These are phyloP conservation scores for Hypsizygus ulmarius DNA, from an alignment of 1,284 basidiomycete genomes.

Conservation along the genomic window DNA sequence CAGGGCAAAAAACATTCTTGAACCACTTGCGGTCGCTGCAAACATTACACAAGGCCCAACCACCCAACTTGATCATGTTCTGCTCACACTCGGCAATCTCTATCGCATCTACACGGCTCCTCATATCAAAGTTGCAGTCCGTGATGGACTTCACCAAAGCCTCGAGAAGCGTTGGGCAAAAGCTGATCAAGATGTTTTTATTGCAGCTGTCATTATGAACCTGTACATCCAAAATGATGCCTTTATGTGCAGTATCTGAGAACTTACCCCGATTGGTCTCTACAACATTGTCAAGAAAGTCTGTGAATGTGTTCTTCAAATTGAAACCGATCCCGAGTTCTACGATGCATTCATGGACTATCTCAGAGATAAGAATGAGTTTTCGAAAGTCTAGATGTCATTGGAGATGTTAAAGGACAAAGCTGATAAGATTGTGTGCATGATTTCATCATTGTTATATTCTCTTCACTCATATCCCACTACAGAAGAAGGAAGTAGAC, in stretches of 20 bases:
- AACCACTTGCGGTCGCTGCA: constrained; percentile 19
- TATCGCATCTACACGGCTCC: constrained; percentile 17
- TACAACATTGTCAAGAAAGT: constrained; percentile 8
- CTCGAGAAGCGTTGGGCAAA: constrained; percentile 37
- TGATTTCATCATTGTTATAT: background rate
- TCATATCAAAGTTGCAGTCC: constrained; percentile 7
- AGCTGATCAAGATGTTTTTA: constrained; percentile 41
- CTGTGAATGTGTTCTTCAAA: background rate
- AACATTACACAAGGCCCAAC: constrained; percentile 26
- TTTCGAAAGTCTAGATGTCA: constrained; percentile 4
- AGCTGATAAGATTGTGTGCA: constrained; percentile 1
- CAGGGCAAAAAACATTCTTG: background rate
- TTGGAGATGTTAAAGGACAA: background rate
- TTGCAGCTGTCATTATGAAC: constrained; percentile 40
- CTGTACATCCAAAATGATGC: constrained; percentile 14
- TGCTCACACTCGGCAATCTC: constrained; percentile 26
- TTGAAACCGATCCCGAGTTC: constrained; percentile 2
- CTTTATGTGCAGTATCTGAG: no score
- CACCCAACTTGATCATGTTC: constrained; percentile 26
- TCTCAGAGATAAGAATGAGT: constrained; percentile 1
- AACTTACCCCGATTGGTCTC: constrained; percentile 3
- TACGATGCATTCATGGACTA: constrained; percentile 12
- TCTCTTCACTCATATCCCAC: background rate
- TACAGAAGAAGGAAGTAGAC: constrained; percentile 13
- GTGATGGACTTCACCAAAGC: constrained; percentile 15